phyloP scores from a whole-genome alignment of 1,139 yeast species.

The Suhomyces panamericanus region DNA sequence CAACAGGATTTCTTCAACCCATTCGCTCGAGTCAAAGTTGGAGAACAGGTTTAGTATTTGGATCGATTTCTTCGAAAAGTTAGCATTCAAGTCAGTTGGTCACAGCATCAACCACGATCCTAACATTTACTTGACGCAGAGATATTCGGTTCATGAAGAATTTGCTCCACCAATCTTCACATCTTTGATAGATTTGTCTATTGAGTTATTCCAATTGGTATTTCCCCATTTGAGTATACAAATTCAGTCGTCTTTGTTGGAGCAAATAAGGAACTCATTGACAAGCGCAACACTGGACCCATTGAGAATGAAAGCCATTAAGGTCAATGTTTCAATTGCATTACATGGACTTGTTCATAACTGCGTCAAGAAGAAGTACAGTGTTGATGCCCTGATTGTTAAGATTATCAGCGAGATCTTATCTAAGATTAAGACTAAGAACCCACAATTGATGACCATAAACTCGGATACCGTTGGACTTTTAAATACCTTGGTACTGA shows the following conservation, averaged over 20 bases:
- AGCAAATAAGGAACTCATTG: conserved; percentile 64
- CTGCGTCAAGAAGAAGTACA: conserved; percentile 25
- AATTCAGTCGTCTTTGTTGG: conserved; percentile 83
- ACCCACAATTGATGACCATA: conserved; percentile 42
- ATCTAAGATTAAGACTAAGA: conserved; percentile 44
- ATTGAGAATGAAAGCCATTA: conserved; percentile 48
- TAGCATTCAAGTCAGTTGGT: conserved; percentile 26
- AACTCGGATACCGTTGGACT: conserved; percentile 73
- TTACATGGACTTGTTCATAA: conserved; percentile 56
- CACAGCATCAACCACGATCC: conserved; percentile 40
- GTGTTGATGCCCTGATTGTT: conserved; percentile 48
- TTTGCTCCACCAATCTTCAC: conserved; percentile 42
- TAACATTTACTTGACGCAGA: conserved; percentile 26
- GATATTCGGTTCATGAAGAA: conserved; percentile 27
- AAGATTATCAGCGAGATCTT: conserved; percentile 58
- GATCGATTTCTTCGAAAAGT: conserved; percentile 36
- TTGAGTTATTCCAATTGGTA: conserved; percentile 69
- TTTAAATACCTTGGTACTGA: conserved; percentile 44
- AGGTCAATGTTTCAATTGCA: conserved; percentile 63
- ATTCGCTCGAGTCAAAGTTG: conserved; percentile 9
- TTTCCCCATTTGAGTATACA: conserved; percentile 76
- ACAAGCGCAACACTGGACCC: conserved; percentile 33
- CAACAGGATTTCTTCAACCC: not conserved
- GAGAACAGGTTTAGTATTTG: conserved; percentile 20
- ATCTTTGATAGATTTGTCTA: conserved; percentile 70